phyloP scores from a whole-genome alignment of 75 land plant species.

The Chamaecyparis obtusa region DNA sequence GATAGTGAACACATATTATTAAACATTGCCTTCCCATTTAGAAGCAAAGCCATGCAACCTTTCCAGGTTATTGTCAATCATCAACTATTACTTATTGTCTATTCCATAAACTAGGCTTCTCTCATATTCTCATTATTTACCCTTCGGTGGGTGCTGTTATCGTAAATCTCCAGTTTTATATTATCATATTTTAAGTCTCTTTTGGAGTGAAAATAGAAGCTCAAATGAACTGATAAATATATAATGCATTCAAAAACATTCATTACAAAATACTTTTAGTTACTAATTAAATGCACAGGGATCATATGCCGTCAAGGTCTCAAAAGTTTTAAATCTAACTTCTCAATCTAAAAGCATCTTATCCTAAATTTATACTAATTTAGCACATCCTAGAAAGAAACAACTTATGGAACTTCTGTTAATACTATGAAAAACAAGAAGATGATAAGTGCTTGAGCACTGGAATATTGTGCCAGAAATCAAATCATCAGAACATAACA shows the following conservation, averaged over 20 bases:
- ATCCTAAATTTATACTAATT: not conserved
- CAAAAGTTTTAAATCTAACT: not conserved
- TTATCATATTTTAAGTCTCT: too few relatives aligned
- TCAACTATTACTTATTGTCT: too few relatives aligned
- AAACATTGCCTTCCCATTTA: too few relatives aligned
- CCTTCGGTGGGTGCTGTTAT: too few relatives aligned
- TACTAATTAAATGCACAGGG: not conserved
- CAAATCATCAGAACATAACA: not conserved
- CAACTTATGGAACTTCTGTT: not conserved
- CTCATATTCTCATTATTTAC: too few relatives aligned
- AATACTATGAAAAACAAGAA: not conserved
- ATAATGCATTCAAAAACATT: not conserved
- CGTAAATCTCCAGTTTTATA: too few relatives aligned
- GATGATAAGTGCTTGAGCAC: not conserved
- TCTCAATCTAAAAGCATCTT: not conserved
- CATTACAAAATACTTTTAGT: not conserved
- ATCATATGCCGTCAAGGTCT: not conserved
- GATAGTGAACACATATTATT: too few relatives aligned
- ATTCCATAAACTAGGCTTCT: not conserved
- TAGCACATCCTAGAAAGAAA: not conserved
- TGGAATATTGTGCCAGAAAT: not conserved
- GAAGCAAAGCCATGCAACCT: too few relatives aligned
- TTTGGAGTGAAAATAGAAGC: not conserved
- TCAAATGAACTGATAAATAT: not conserved
- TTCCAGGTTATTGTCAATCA: too few relatives aligned